Conservation (phyloP, 2,329 filamentous ascomycete genomes). For the Ascochyta lentis region DNA sequence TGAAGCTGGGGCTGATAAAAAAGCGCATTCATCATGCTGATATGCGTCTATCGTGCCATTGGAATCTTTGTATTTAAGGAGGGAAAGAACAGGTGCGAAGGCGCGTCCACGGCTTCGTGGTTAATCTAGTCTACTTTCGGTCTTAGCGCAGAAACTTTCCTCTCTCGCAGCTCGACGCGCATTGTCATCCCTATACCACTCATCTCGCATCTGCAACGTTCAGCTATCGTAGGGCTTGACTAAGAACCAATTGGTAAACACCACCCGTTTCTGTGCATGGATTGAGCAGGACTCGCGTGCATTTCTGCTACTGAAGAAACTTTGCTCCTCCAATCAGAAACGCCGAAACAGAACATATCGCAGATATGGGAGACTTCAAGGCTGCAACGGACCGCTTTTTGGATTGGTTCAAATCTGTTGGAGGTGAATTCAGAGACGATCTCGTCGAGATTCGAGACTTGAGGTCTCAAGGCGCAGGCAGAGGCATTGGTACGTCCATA, state of each 20-base stretch:
- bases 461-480: constrained; percentile 26
- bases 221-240: neutral
- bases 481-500: constrained; percentile 28
- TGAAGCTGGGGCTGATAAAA: no score
- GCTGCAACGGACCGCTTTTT: constrained; percentile 24
- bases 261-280: no score
- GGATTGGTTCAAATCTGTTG: constrained; percentile 29
- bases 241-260: no score
- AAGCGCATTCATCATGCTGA: no score
- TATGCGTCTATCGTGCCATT: no score
- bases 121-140: neutral
- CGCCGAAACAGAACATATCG: neutral
- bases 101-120: neutral
- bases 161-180: neutral
- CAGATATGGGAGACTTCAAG: constrained; percentile 27
- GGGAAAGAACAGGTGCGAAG: no score
- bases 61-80: no score
- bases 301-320: no score
- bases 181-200: neutral
- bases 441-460: constrained; percentile 30
- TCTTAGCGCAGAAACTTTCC: neutral
- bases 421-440: constrained; percentile 30
- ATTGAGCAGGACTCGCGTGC: no score
- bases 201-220: neutral
- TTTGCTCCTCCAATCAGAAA: neutral